Base-by-base conservation (phyloP, 2,329 filamentous ascomycete species). In the Xylariaceae sp. region DNA sequence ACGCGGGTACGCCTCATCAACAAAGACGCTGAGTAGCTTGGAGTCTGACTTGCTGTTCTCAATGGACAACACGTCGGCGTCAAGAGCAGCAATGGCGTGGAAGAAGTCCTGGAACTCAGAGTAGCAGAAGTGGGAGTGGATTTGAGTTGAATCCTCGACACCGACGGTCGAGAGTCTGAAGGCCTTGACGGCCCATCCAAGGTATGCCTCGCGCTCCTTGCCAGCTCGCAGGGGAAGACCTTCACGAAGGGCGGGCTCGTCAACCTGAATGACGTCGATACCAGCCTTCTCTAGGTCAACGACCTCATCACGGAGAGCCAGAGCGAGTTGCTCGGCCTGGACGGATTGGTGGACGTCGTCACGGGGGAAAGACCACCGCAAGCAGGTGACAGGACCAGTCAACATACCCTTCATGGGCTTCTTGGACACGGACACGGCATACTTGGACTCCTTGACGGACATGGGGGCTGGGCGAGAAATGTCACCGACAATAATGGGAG, bases 401-500 rank as follows among this genome's bases (percentile, higher is more conserved):
- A 99, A 86, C 94, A 99, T 99, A 75, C 94, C 94, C 89, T 99
- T 99, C 94, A 99, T 97, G 77, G 94, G 92, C 85, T 96, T 97
- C 81, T 88, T 92, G 74, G 92, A 92, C 75, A 96, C 84, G 53
- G 88, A 92, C 60, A 91, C 92, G 65, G 94, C 94, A 78, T 96
- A 99, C 83, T 97, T 96, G 76, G 89, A 95, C 84, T 99, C 94
- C 88, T 99, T 99, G 78, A 99, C 94, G 57, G 94, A 96, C 94
- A 99, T 99, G 65, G 94, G 88, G 65, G 86, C 87, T 63, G 94
- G 94, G 66, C 94, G 92, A 61, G 92, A 97, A 76, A 99, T 92
- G 75, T 99, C 94, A 77, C 94, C 94, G 67, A 97, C 94, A 69
- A 99, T 89, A 78, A 99, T 99, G 60, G 94, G 94, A 67, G 94